Percentiles rank a stretch among this genome's conserved stretches.
Conservation (phyloP, 2,329 filamentous ascomycete genomes). For the Botrytis paeoniae region DNA sequence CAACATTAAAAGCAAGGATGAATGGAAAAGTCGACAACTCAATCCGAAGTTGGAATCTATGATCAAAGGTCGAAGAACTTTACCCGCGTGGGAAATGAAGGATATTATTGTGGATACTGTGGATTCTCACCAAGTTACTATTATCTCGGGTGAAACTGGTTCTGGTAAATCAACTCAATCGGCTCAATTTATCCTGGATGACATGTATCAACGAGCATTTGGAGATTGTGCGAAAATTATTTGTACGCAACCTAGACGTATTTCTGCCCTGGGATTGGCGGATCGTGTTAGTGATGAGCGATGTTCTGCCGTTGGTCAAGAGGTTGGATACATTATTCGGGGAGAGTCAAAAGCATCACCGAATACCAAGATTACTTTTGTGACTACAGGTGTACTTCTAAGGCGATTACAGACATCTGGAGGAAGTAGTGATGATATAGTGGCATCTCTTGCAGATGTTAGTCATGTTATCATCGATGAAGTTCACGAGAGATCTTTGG, state of each 20-base stretch:
- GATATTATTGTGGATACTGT: slow-evolving; percentile 76
- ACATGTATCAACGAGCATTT: slow-evolving; percentile 73
- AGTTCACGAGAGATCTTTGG: slow-evolving; percentile 90
- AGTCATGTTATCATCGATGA: slow-evolving; percentile 96
- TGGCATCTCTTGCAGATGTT: slow-evolving; percentile 79
- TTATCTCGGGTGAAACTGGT: slow-evolving; percentile 95
- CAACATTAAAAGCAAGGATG: slow-evolving; percentile 57
- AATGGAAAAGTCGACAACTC: slow-evolving; percentile 68
- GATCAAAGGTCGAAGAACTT: slow-evolving; percentile 64
- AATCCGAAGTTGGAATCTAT: slow-evolving; percentile 68
- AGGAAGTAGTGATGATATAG: slow-evolving; percentile 73
- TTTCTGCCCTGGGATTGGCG: slow-evolving; percentile 89
- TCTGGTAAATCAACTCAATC: slow-evolving; percentile 97
- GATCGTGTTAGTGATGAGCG: slow-evolving; percentile 93
- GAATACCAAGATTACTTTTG: slow-evolving; percentile 86
- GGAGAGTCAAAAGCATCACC: slow-evolving; percentile 74
- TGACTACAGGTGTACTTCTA: slow-evolving; percentile 91
- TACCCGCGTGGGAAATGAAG: slow-evolving; percentile 86
- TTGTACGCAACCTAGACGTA: slow-evolving; percentile 91
- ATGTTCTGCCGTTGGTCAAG: slow-evolving; percentile 75
- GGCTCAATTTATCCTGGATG: slow-evolving; percentile 92
- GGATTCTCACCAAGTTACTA: slow-evolving; percentile 77
- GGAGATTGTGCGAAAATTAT: slow-evolving; percentile 83
- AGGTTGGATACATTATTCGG: slow-evolving; percentile 88
- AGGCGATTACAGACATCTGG: slow-evolving; percentile 88